Evolutionary conservation across 208 protist genomes (phyloP), one percentile per base, ranked within the genome.

Genomic region (Crithidia thermophila): DNA sequence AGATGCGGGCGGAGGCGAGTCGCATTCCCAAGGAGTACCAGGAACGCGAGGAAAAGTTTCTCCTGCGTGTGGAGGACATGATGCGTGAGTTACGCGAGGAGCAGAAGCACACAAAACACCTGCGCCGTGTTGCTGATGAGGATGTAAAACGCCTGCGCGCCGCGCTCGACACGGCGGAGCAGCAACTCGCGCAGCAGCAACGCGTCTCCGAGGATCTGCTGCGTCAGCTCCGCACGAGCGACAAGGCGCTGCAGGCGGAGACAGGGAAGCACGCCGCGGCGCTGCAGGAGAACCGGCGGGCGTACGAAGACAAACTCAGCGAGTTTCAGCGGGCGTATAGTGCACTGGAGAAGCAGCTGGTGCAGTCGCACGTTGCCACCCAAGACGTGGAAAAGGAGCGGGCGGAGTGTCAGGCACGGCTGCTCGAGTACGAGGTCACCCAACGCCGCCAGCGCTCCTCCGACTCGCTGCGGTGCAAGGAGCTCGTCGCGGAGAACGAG

Each of bases 321-420:
- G 68, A 75, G 55, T 25, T 67, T 18, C 60, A 79, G 53, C 50
- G 45, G 8, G 62, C 42, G 18, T 63, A 80, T 30, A 59, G 31
- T 20, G 37, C 49, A n/a, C 56, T 63, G 63, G 69, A 77, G 51
- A 75, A 72, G 62, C 42, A 84, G 40, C 58, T 62, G 36, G 62
- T 45, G 16, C 61, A 70, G 50, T 21, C 69, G 34, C 57, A 73
- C 31, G 69, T 82, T 7, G 67, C 66, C 20, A 57, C 59, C 4
- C 47, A 74, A 8, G 71, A 81, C 30, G 39, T 72, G n/a, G 73
- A 84, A 34, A 66, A 50, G 47, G 61, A 67, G 30, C 67, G 60
- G 25, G 42, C 39, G 9, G 52, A 81, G 45, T 70, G 74, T 1
- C 79, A 72, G 43, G 69, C 70, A 33, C 47, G 59, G 31, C 69